Evolutionary conservation across 169 alveolate species (phyloP).

Genomic region (Plasmodium cynomolgi): DNA sequence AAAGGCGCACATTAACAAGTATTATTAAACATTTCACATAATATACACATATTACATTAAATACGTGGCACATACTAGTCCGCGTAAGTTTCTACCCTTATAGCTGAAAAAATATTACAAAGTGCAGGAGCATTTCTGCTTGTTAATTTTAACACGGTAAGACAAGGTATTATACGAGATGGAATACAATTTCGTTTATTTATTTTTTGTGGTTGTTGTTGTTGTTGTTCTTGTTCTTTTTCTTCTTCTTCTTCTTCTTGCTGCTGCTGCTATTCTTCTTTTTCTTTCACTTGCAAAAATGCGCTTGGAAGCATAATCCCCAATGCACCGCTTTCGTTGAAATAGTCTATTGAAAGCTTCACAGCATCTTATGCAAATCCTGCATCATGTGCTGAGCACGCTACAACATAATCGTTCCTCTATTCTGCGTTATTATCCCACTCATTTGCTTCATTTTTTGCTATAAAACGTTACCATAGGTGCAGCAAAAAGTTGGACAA

Average conservation of each 20-base stretch:
- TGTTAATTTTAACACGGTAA: not conserved
- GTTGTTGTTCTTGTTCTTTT: too few relatives aligned
- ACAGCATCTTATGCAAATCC: not conserved
- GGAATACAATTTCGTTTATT: not conserved
- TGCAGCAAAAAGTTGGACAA: not conserved
- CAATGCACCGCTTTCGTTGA: not conserved
- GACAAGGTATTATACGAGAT: not conserved
- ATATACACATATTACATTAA: not conserved
- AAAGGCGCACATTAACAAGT: not conserved
- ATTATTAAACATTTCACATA: not conserved
- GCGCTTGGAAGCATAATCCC: not conserved
- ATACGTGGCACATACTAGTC: not conserved
- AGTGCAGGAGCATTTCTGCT: not conserved
- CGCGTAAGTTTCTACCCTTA: not conserved
- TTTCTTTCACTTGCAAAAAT: not conserved
- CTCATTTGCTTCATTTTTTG: not conserved
- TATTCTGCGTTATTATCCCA: not conserved
- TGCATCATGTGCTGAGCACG: not conserved
- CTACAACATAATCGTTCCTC: not conserved
- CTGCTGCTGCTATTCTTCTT: not conserved
- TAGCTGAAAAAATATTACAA: not conserved
- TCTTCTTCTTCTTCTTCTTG: too few relatives aligned
- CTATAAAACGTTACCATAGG: not conserved
- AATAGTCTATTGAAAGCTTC: not conserved
- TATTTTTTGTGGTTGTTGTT: too few relatives aligned